Base-by-base conservation (phyloP, 2,329 filamentous ascomycete genomes). In the Claviceps citrina region DNA sequence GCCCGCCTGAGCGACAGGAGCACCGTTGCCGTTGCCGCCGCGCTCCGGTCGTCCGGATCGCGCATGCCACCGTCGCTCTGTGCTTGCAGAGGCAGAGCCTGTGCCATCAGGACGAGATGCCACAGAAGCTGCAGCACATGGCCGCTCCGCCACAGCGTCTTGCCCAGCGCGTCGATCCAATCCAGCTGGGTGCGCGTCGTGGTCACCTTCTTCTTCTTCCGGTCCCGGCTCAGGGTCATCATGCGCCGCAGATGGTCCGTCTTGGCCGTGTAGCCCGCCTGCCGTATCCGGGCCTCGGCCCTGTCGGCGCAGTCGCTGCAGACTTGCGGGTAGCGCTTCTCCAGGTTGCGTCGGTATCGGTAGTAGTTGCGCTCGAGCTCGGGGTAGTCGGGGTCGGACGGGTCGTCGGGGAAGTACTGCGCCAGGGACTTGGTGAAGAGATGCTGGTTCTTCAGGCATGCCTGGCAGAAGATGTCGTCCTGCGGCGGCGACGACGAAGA, bases 381-480 rank as follows among this genome's bases (percentile, higher is more conserved):
- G 3, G 62, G 64, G 55, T 87, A 85, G 39, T 81, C 69, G 0
- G 82, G 77, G 47, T 89, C 73, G 32, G 66, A 64, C 0, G 69
- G 64, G 43, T 80, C 72, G 26, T 70, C 68, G 9, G 76, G 74
- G 2, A 93, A 71, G 58, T 93, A 96, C 43, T 89, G 78, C 3
- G 84, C 80, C 30, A 96, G 67, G 0, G 77, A 76, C 32, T 78
- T 71, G 26, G 78, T 81, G 48, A 87, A 76, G 6, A 95, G 67
- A 41, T 83, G 78, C 57, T 98, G 91, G 57, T 98, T 96, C 57
- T 85, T 84, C 38, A 87, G 64, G 53, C 91, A 98, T 41, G 71
- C 81, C 36, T 71, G 62, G 68, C 91, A 98, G 54, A 76, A 81
- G 45, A 70, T 63, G 39, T 51, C 54, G 41, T 63, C 56, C 20